Conservation (phyloP, 495 filamentous ascomycete species). For the Patellaria atrata region DNA sequence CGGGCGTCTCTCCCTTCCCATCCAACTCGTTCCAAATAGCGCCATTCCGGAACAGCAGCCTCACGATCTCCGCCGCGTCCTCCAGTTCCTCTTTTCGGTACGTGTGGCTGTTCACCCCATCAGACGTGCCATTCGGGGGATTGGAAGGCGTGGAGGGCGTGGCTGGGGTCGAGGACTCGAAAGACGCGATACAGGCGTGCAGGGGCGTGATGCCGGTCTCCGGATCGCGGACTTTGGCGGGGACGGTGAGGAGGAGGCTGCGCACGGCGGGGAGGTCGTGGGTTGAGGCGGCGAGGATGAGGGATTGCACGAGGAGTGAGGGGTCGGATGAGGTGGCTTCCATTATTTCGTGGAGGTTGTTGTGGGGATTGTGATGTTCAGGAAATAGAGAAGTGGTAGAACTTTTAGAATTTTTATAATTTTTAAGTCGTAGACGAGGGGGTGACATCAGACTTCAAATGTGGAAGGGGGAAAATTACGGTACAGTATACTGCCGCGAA, state of each 20-base stretch:
- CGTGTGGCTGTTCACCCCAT: constrained; percentile 7
- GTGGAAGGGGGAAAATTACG: no score
- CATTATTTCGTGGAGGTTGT: no score
- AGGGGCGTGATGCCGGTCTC: constrained; percentile 77
- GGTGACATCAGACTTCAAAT: no score
- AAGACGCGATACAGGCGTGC: constrained; percentile 79
- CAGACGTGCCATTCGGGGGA: constrained; percentile 3
- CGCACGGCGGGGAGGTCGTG: constrained; percentile 68
- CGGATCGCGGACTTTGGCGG: constrained; percentile 66
- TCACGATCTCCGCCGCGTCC: constrained; percentile 47
- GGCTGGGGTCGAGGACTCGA: constrained; percentile 34
- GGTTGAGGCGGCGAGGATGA: constrained; percentile 70
- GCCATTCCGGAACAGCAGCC: constrained; percentile 66
- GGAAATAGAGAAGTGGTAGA: no score
- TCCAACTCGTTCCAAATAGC: constrained; percentile 98
- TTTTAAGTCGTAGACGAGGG: no score
- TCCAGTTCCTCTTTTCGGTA: constrained; percentile 32
- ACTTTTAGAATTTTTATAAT: no score
- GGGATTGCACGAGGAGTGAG: constrained; percentile 22
- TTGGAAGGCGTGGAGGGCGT: not conserved
- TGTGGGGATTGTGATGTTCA: no score
- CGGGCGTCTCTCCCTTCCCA: constrained; percentile 71
- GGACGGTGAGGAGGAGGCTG: constrained; percentile 50
- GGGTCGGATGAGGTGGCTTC: no score
- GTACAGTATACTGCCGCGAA: no score